Conservation (phyloP, 352 stramenopile species). For the Phytophthora litchii region DNA sequence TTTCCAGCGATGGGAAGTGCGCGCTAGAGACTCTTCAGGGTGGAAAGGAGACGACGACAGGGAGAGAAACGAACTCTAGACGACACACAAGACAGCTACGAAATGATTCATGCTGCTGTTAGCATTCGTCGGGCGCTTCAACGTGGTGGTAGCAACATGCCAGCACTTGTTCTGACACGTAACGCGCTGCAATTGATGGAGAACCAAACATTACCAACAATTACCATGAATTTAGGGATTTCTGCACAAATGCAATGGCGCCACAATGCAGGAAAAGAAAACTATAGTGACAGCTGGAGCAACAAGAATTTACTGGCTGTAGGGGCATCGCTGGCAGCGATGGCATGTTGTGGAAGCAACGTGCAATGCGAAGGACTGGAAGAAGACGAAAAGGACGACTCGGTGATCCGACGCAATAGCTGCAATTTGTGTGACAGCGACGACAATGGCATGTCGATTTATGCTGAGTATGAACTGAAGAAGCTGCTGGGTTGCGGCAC, state of each 20-base stretch:
- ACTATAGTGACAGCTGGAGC: neutral
- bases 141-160: conserved; percentile 11
- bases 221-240: neutral
- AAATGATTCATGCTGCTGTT: conserved; percentile 8
- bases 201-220: neutral
- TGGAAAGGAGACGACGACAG: neutral
- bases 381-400: conserved; percentile 1
- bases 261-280: conserved; percentile 2
- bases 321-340: conserved; percentile 1
- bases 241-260: neutral
- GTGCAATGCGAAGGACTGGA: conserved; percentile 25
- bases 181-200: conserved; percentile 13
- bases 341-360: conserved; percentile 2
- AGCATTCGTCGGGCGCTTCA: conserved; percentile 11
- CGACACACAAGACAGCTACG: neutral
- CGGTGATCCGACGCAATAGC: conserved; percentile 2
- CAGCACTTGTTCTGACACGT: conserved; percentile 5
- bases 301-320: conserved; percentile 1
- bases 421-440: conserved; percentile 16
- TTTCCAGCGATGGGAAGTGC: conserved; percentile 23
- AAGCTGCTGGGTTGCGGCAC: conserved; percentile 68
- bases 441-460: conserved; percentile 30
- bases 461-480: conserved; percentile 65
- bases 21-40: conserved; percentile 12
- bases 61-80: neutral